Conservation (phyloP, 2,329 filamentous ascomycete species). For the Exophiala bonariae region DNA sequence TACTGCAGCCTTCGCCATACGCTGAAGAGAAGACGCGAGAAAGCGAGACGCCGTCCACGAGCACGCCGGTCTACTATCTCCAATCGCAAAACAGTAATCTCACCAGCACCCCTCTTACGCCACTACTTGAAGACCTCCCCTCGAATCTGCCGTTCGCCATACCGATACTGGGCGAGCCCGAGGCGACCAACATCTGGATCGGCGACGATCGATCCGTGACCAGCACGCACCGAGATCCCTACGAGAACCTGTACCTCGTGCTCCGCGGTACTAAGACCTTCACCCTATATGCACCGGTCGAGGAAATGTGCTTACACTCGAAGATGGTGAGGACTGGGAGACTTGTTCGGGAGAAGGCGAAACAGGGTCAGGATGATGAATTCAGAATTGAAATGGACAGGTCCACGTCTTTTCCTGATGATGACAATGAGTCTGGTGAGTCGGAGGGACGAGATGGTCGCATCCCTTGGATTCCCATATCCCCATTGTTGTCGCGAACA, state of each 20-base stretch:
- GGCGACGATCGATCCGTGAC: slow-evolving; percentile 25
- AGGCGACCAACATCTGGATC: slow-evolving; percentile 30
- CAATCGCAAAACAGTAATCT: slow-evolving; percentile 30
- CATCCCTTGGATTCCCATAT: slow-evolving; percentile 28
- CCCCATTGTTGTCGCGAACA: slow-evolving; percentile 13
- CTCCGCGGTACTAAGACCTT: slow-evolving; percentile 26
- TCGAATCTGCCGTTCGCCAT: slow-evolving; percentile 20
- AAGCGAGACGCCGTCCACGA: neutral
- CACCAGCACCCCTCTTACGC: slow-evolving; percentile 17
- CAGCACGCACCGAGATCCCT: slow-evolving; percentile 28
- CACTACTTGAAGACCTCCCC: slow-evolving; percentile 19
- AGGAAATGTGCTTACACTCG: slow-evolving; percentile 26
- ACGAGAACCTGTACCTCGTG: slow-evolving; percentile 30
- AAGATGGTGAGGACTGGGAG: slow-evolving; percentile 17
- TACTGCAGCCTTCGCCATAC: too few relatives aligned
- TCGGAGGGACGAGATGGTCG: neutral
- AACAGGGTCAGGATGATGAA: neutral
- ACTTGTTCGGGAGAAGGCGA: slow-evolving; percentile 6
- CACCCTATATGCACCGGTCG: slow-evolving; percentile 25
- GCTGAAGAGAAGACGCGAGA: neutral
- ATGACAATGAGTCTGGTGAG: slow-evolving; percentile 1
- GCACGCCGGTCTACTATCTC: slow-evolving; percentile 25
- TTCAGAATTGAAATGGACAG: neutral
- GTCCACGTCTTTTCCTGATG: slow-evolving; percentile 3
- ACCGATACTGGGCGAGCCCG: slow-evolving; percentile 21